Evolutionary conservation across 768 basidiomycete species (phyloP), one percentile per base, ranked within the genome.

Genomic region (Mycena belliarum): DNA sequence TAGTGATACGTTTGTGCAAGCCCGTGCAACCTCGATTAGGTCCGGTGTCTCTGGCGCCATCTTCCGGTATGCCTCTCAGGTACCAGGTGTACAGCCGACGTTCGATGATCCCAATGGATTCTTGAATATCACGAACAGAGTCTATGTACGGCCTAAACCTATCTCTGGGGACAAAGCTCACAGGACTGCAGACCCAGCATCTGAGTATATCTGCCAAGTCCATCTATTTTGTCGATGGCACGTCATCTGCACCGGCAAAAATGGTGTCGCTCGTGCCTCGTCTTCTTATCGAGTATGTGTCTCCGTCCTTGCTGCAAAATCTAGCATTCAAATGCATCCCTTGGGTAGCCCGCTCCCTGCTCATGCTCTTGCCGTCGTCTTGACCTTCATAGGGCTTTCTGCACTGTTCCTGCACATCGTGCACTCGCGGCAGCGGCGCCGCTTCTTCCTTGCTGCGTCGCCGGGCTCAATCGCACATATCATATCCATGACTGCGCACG

Each of bases 381-480:
- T 86, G 26, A 66, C 85, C 25, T 0, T 78, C 0, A 75, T 81
- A 14, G 85, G 82, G 24, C 28, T 79, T 44, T 52, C 73, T n/a
- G 83, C 81, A 15, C 44, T 81, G 4, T 60, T 72, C 43, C 47
- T 84, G 10, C 84, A 86, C 59, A 61, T 80, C 51, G 24, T 76
- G 25, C 81, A 86, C 65, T 72, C 72, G n/a, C 74, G 70, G 16
- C 71, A 78, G 49, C 76, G 86, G 45, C 74, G 77, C 38, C 69
- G 72, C 21, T 67, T 88, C 18, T 77, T 76, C 64, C 73, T 89
- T 15, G 75, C 83, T 2, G 73, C 79, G 21, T 77, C 78, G 8
- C 87, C 87, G 0, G 85, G 86, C 21, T 82, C 79, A 46, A 87
- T 89, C 53, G 87, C 83, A 10, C 70, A 81, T n/a, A 73, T 81